Conservation (phyloP, 768 basidiomycete genomes). For the Pleurotus eryngii region DNA sequence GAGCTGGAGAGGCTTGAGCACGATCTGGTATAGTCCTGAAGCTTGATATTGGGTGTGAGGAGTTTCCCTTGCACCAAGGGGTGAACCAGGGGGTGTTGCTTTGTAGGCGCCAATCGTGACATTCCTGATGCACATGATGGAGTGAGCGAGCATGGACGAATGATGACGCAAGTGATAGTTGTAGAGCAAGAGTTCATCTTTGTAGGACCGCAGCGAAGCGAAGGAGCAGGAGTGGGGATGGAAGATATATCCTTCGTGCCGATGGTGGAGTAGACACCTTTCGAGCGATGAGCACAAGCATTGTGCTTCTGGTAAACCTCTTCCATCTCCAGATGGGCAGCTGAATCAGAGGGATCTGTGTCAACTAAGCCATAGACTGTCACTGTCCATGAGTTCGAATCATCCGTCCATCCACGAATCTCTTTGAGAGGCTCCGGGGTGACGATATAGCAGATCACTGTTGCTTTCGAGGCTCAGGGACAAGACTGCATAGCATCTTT, state of each 20-base stretch:
- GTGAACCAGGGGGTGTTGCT: slow-evolving; percentile 54
- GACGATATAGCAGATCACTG: slow-evolving; percentile 25
- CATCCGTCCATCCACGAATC: slow-evolving; percentile 62
- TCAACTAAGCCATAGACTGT: slow-evolving; percentile 53
- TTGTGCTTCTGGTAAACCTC: slow-evolving; percentile 42
- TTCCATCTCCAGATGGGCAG: slow-evolving; percentile 19
- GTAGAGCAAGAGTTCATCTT: slow-evolving; percentile 46
- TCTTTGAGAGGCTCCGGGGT: slow-evolving; percentile 30
- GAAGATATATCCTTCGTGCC: slow-evolving; percentile 21
- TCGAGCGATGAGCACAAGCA: slow-evolving; percentile 49
- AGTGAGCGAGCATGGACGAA: slow-evolving; percentile 28
- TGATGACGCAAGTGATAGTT: slow-evolving; percentile 55
- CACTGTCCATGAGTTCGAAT: slow-evolving; percentile 64
- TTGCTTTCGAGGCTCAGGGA: slow-evolving; percentile 39
- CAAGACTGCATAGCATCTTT: slow-evolving; percentile 46
- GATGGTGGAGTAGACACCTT: slow-evolving; percentile 47
- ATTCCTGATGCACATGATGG: neutral
- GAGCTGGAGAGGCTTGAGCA: slow-evolving; percentile 33
- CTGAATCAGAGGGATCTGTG: slow-evolving; percentile 20
- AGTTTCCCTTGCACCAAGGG: slow-evolving; percentile 64
- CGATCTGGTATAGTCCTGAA: slow-evolving; percentile 35
- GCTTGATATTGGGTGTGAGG: slow-evolving; percentile 43
- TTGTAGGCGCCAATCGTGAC: slow-evolving; percentile 22
- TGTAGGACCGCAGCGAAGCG: slow-evolving; percentile 14
- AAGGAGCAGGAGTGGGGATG: slow-evolving; percentile 8